These are phyloP conservation scores for Diaporthe velutina DNA, from an alignment of 2,329 filamentous ascomycete genomes.

Conservation along the genomic window DNA sequence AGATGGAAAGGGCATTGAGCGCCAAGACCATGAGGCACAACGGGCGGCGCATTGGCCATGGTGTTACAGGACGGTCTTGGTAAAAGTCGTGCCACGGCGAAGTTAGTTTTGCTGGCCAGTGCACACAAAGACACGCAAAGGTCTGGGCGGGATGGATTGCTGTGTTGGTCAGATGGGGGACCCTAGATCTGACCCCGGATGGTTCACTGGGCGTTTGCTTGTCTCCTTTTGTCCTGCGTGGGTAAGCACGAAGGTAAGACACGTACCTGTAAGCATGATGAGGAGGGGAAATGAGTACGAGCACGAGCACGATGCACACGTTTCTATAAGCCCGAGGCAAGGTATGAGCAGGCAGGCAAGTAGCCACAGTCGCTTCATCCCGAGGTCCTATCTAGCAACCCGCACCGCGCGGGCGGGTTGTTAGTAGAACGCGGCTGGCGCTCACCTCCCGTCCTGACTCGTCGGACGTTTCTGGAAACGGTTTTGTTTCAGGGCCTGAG, in stretches of 20 bases:
- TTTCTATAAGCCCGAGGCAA: too few species aligned
- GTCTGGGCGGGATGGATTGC: not conserved
- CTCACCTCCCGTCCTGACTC: constrained; percentile 4
- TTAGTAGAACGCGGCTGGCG: too few species aligned
- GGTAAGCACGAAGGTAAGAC: not conserved
- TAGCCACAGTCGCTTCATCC: too few species aligned
- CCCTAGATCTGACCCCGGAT: not conserved
- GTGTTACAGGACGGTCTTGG: not conserved
- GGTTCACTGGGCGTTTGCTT: not conserved
- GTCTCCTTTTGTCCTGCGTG: not conserved
- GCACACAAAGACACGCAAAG: not conserved
- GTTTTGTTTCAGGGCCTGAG: not conserved
- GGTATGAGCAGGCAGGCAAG: too few species aligned
- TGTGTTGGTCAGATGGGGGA: too few species aligned
- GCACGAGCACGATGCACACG: too few species aligned
- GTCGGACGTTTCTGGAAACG: not conserved
- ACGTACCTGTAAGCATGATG: not conserved
- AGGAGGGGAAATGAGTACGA: not conserved
- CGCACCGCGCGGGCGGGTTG: too few species aligned
- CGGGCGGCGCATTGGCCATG: constrained; percentile 19
- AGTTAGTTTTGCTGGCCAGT: not conserved
- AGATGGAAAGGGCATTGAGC: not conserved
- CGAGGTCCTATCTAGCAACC: too few species aligned
- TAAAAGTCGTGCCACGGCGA: not conserved
- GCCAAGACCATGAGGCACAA: constrained; percentile 1